These are phyloP conservation scores for Aureobasidium sp. DNA, from an alignment of 2,329 filamentous ascomycete genomes.

Conservation along the genomic window DNA sequence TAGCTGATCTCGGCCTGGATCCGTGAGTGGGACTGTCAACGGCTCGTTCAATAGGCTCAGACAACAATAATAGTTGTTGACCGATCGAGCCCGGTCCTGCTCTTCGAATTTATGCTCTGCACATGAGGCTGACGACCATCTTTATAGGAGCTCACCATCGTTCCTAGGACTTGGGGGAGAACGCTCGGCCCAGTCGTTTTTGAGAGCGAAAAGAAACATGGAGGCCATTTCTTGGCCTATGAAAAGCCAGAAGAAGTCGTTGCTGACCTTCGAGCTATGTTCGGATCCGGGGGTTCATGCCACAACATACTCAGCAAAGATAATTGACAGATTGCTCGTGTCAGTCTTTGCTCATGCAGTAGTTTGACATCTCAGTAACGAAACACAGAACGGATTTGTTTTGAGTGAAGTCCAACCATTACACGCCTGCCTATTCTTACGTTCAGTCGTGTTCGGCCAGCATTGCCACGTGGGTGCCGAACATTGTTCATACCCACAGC, in stretches of 20 bases:
- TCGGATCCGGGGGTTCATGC: slow-evolving; percentile 37
- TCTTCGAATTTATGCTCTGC: neutral
- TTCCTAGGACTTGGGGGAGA: slow-evolving; percentile 50
- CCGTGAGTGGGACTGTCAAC: too few species aligned
- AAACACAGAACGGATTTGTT: too few species aligned
- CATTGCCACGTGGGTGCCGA: neutral
- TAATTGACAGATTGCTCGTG: too few species aligned
- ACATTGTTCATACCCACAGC: neutral
- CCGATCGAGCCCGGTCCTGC: neutral
- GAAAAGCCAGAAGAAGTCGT: slow-evolving; percentile 48
- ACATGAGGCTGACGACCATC: neutral
- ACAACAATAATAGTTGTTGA: too few species aligned
- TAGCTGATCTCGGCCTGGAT: too few species aligned
- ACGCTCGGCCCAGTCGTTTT: slow-evolving; percentile 54
- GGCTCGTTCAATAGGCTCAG: too few species aligned
- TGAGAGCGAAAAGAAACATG: slow-evolving; percentile 41
- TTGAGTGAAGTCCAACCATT: neutral
- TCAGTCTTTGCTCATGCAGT: too few species aligned
- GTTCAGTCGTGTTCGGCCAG: neutral
- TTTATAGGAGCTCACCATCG: slow-evolving; percentile 43
- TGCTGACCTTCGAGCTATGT: slow-evolving; percentile 49
- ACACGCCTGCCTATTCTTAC: too few species aligned
- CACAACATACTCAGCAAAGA: slow-evolving; percentile 14
- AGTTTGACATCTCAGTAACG: too few species aligned
- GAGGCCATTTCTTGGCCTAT: slow-evolving; percentile 54